Evolutionary conservation across 2,329 filamentous ascomycete species (phyloP).

Genomic region (Sclerotinia glacialis): DNA sequence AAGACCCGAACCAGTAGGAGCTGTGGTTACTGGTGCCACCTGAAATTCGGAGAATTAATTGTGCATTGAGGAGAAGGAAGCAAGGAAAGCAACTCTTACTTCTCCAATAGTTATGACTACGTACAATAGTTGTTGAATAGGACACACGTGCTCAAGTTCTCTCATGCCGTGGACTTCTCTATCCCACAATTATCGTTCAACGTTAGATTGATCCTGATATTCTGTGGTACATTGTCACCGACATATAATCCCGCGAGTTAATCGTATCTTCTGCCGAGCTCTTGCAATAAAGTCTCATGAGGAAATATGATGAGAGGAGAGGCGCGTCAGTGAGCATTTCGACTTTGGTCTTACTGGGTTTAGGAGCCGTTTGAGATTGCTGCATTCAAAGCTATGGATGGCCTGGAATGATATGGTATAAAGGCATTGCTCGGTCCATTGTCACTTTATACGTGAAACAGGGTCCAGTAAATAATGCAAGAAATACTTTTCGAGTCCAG

Average conservation of each 20-base stretch:
- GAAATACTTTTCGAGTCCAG: neutral
- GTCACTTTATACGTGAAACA: neutral
- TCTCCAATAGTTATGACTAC: neutral
- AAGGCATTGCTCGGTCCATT: neutral
- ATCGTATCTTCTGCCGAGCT: neutral
- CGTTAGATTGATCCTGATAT: neutral
- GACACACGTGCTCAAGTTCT: neutral
- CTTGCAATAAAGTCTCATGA: neutral
- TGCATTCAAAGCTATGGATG: neutral
- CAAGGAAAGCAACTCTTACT: neutral
- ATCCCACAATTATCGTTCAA: too few species aligned
- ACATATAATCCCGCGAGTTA: neutral
- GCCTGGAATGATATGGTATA: neutral
- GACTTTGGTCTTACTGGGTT: neutral
- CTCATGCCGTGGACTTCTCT: neutral
- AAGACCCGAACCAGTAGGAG: conserved; percentile 79
- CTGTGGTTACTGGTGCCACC: conserved; percentile 17
- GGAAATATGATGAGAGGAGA: neutral
- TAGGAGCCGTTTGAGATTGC: neutral
- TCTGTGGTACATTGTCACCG: neutral
- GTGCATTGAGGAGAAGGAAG: too few species aligned
- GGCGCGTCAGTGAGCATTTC: neutral
- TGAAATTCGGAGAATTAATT: neutral
- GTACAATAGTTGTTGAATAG: too few species aligned
- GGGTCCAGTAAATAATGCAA: neutral